Evolutionary conservation across 2,329 filamentous ascomycete species (phyloP).

Genomic region (Pseudopithomyces chartarum): DNA sequence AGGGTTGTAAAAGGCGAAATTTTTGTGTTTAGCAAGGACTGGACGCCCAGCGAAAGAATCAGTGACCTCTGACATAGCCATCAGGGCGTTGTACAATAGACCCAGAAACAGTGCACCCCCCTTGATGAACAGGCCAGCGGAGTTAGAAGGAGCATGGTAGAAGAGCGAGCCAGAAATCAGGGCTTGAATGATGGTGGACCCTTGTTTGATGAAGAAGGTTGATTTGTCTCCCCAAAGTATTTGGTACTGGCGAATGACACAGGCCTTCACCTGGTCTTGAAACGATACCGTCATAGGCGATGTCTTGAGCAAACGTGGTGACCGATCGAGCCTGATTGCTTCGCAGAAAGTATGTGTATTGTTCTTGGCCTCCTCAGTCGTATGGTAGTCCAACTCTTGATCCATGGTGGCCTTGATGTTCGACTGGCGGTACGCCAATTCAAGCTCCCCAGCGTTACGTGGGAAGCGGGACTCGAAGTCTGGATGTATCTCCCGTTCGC

Average conservation of each 20-base stretch:
- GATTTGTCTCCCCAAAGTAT: constrained; percentile 69
- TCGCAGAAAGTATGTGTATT: constrained; percentile 57
- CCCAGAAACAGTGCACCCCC: constrained; percentile 68
- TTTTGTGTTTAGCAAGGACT: constrained; percentile 84
- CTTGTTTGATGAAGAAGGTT: constrained; percentile 67
- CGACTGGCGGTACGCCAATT: constrained; percentile 55
- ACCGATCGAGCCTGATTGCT: constrained; percentile 60
- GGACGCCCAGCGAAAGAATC: constrained; percentile 65
- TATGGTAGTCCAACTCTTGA: constrained; percentile 63
- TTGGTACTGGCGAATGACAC: constrained; percentile 66
- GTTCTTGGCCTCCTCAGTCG: constrained; percentile 50
- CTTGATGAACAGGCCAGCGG: constrained; percentile 67
- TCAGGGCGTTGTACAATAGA: constrained; percentile 64
- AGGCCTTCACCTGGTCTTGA: constrained; percentile 57
- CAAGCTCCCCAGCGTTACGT: constrained; percentile 50
- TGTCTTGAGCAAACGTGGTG: constrained; percentile 56
- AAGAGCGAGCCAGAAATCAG: constrained; percentile 70
- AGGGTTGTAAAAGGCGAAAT: constrained; percentile 88
- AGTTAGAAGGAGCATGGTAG: constrained; percentile 64
- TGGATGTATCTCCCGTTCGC: constrained; percentile 47
- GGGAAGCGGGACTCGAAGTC: constrained; percentile 50
- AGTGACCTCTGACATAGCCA: constrained; percentile 69
- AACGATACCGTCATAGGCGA: constrained; percentile 57
- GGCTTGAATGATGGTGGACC: constrained; percentile 62
- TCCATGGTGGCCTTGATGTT: constrained; percentile 57